Evolutionary conservation across 2,329 filamentous ascomycete species (phyloP), one percentile per base, ranked within the genome.

Genomic region (Botrytis elliptica): DNA sequence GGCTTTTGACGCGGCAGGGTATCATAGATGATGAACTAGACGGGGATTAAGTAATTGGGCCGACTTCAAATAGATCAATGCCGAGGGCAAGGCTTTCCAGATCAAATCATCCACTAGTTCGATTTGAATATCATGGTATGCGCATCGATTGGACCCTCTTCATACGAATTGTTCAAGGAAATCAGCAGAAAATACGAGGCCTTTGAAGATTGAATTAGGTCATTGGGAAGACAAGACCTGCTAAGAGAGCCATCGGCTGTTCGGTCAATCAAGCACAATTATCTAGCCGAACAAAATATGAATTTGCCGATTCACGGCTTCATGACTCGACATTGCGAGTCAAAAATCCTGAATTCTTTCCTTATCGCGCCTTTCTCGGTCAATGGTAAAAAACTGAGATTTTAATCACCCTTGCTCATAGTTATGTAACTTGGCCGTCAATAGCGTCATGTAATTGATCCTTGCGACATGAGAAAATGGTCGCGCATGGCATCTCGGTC

Each of bases 1-100:
- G 7, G 18, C 60, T 46, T 55, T 64, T 62, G 62, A 71, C 46
- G 46, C 59, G 25, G 60, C 60, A 66, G 70, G 70, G 60, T 66
- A 66, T 66, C 57, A 16, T 66, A 64, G 33, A 52, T n/a, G 25
- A 33, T 33, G 16, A 66, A 42, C 36, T 57, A 66, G 46, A 71
- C n/a, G 60, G 29, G 70, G 38, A n/a, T 65, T n/a, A n/a, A 55
- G 46, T 71, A 71, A 66, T 42, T 71, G 46, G 70, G 49, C 70
- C 46, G 70, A 42, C 36, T 29, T 57, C n/a, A 16, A 68, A 6
- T 68, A 42, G 49, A 22, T 68, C 40, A 38, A 22, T 68, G 25
- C 49, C 66, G 66, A 68, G 49, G 49, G 40, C 29, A 64, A 57
- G 29, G n/a, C 46, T 55, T 36, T 57, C 42, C 36, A 29, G 29